Base-by-base conservation (phyloP, 805 yeast species). In the Yarrowia sp. region DNA sequence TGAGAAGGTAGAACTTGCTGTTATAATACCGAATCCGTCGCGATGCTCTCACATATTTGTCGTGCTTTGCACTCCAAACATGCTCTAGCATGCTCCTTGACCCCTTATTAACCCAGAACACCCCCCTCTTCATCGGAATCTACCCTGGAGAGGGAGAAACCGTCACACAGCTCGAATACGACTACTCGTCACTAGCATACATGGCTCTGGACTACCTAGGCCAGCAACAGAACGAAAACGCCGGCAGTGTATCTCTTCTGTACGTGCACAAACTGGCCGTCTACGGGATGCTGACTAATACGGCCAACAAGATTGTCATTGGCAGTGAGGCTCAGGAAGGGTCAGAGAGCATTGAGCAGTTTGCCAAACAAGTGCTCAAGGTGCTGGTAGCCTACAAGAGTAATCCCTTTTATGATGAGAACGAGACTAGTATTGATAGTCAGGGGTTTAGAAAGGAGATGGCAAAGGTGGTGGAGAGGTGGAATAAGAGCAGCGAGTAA, bases 221-320 rank as follows among this genome's bases (percentile, higher is more conserved):
- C 38, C 56, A 48, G 38, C 67, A 63, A n/a, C 52, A 43, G 42
- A 59, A 16, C 52, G 52, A 59, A 12, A 43, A 59, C 16, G 55
- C 67, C 8, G 67, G 56, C 26, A 14, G 56, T 3, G 67, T 49
- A 1, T 38, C 56, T 0, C 26, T 63, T 2, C 41, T 63, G 8
- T 63, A 48, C 50, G 67, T 63, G 40, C 67, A 63, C 56, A 48
- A 63, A 14, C 67, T 77, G 8, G 79, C 80, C 0, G 80, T 78
- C 2, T 78, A 78, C 53, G 80, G 79, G 7, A 66, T 74, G 45
- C 71, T 78, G 10, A 69, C 78, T 2, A 78, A 78, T 69, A 78
- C 81, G 2, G 72, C 73, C 15, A 73, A 74, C 19, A 78, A 76
- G 67, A 67, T 76, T 14, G 67, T 78, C 9, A 69, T 78, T 8